Evolutionary conservation across 2,329 filamentous ascomycete species (phyloP).

Genomic region (Emmonsiellopsis sp.): DNA sequence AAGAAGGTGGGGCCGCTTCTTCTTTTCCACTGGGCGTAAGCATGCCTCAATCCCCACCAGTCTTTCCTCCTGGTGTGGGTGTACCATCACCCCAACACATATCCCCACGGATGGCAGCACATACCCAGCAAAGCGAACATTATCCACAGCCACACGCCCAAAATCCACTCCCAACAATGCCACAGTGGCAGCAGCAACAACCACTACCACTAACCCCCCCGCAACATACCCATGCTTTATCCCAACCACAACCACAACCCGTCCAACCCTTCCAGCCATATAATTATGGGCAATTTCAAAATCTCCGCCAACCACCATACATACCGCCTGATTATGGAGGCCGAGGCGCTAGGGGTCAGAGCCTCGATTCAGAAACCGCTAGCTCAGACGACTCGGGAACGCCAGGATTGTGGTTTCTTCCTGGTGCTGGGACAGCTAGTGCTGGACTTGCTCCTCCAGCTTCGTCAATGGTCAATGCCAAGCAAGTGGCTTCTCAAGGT

Average conservation of each 20-base stretch:
- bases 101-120: neutral
- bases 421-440: slow-evolving; percentile 7
- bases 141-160: neutral
- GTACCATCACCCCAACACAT: neutral
- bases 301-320: slow-evolving; percentile 1
- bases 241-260: neutral
- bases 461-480: slow-evolving; percentile 8
- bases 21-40: neutral
- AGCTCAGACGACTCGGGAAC: slow-evolving; percentile 11
- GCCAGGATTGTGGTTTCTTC: slow-evolving; percentile 11
- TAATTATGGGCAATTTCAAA: neutral
- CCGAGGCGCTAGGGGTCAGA: slow-evolving; percentile 2
- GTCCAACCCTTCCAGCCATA: neutral
- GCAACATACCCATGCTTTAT: neutral
- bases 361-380: slow-evolving; percentile 9
- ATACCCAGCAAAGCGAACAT: neutral
- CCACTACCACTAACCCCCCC: neutral
- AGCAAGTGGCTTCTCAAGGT: slow-evolving; percentile 10
- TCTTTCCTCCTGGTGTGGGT: neutral
- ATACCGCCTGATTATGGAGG: neutral
- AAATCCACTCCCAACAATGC: neutral
- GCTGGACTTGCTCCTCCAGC: slow-evolving; percentile 9
- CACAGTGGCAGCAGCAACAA: neutral
- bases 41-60: neutral
- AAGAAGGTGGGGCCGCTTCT: neutral